A percentile compares a stretch with the other conserved stretches of the same genome.
These are phyloP conservation scores for Wickerhamiella nectarea DNA, from an alignment of 805 yeast genomes.

Conservation along the genomic window DNA sequence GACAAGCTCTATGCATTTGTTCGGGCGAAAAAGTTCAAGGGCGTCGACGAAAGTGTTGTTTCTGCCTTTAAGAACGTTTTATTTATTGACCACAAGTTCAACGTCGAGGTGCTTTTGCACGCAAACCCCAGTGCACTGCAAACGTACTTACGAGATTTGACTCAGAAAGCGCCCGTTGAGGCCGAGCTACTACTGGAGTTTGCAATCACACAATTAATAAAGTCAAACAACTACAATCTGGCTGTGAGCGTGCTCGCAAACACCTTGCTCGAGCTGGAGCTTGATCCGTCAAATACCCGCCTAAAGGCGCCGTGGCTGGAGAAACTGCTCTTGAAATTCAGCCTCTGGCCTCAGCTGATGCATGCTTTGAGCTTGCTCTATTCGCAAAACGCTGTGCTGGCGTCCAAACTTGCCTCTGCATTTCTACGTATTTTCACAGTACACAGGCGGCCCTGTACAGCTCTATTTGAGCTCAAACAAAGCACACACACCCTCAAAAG, in stretches of 20 bases:
- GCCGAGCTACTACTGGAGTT: slow-evolving; percentile 2
- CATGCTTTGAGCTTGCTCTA: slow-evolving; percentile 13
- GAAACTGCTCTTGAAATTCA: background rate
- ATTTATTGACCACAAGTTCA: slow-evolving; percentile 15
- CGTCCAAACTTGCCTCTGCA: no score
- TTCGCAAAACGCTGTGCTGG: no score
- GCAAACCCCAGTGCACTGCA: slow-evolving; percentile 4
- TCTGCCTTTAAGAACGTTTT: slow-evolving; percentile 9
- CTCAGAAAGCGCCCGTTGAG: slow-evolving; percentile 8
- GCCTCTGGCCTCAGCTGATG: slow-evolving; percentile 20
- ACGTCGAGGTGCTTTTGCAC: slow-evolving; percentile 9
- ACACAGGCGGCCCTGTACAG: no score
- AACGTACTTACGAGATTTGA: slow-evolving; percentile 9
- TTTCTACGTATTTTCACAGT: no score
- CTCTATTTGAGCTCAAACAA: no score
- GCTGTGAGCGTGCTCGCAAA: slow-evolving; percentile 2
- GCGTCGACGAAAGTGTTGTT: background rate
- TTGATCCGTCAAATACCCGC: slow-evolving; percentile 7
- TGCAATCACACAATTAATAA: background rate
- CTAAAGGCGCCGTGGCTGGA: slow-evolving; percentile 7
- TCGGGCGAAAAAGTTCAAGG: background rate
- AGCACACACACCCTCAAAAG: no score
- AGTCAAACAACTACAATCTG: background rate
- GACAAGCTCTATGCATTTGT: background rate
- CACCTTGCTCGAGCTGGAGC: background rate